phyloP scores from a whole-genome alignment of 768 basidiomycete genomes.

The Leccinum truebloodii region DNA sequence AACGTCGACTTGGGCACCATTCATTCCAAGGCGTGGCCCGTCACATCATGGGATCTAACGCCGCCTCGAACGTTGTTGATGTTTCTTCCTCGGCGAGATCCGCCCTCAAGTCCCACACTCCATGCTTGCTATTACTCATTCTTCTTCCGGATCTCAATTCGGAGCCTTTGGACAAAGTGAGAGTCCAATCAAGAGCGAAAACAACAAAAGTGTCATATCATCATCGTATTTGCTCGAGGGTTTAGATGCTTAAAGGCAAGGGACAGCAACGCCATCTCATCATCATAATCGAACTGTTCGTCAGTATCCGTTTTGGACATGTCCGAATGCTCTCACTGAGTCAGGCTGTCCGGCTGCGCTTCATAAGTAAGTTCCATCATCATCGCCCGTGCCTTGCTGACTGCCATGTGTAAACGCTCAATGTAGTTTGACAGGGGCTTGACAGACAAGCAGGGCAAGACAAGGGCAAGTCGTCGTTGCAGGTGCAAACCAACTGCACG shows the following conservation, averaged over 20 bases:
- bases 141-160: constrained; percentile 26
- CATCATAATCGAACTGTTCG: constrained; percentile 20
- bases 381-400: constrained; percentile 20
- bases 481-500: neutral
- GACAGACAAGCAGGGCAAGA: constrained; percentile 13
- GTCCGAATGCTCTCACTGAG: constrained; percentile 5
- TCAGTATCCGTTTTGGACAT: constrained; percentile 8
- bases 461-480: constrained; percentile 14
- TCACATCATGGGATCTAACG: constrained; percentile 10
- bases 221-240: constrained; percentile 12
- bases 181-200: constrained; percentile 18
- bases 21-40: constrained; percentile 3
- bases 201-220: neutral
- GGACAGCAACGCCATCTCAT: constrained; percentile 16
- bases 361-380: neutral
- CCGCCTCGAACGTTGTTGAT: constrained; percentile 19
- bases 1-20: constrained; percentile 17
- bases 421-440: neutral
- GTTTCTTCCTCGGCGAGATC: constrained; percentile 24
- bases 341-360: constrained; percentile 5
- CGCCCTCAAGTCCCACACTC: constrained; percentile 25
- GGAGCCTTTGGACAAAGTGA: constrained; percentile 20
- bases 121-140: neutral
- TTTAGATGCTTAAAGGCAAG: neutral
- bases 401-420: constrained; percentile 10